A percentile compares a stretch with the other conserved stretches of the same genome.
Evolutionary conservation across 139 green algal genomes (phyloP).

Genomic region (Spirogloea muscicola): DNA sequence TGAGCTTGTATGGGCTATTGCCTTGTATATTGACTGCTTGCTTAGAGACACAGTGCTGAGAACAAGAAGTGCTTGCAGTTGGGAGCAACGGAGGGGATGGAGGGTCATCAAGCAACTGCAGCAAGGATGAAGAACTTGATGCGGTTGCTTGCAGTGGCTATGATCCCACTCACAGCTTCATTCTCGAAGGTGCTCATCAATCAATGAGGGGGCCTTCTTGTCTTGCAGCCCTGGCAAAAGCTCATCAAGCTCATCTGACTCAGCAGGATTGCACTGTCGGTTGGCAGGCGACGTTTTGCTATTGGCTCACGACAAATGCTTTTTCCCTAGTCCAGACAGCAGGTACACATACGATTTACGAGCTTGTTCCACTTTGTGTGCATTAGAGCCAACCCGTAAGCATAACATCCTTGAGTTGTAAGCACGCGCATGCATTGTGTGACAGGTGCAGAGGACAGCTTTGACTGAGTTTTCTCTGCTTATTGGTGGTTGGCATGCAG

Average conservation of each 20-base stretch:
- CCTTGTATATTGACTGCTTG: too few species aligned
- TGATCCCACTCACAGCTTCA: constrained; percentile 63
- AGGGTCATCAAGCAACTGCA: constrained; percentile 52
- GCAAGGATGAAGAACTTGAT: constrained; percentile 68
- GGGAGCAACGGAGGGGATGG: constrained; percentile 64
- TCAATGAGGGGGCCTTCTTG: neutral
- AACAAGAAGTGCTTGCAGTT: constrained; percentile 58
- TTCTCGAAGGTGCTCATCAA: constrained; percentile 53
- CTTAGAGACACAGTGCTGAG: too few species aligned
- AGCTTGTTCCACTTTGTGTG: too few species aligned
- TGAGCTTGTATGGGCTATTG: too few species aligned
- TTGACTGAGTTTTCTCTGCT: too few species aligned
- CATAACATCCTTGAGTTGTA: too few species aligned
- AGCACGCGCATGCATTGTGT: too few species aligned
- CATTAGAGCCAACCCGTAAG: too few species aligned
- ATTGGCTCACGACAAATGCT: constrained; percentile 31
- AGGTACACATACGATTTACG: too few species aligned
- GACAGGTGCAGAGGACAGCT: too few species aligned
- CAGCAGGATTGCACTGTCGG: neutral
- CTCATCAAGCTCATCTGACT: neutral
- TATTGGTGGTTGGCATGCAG: too few species aligned
- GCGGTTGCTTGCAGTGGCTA: constrained; percentile 55
- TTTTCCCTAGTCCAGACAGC: constrained; percentile 25
- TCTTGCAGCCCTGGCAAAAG: neutral
- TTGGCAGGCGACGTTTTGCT: constrained; percentile 32